A percentile compares a stretch with the other conserved stretches of the same genome.
Conservation (phyloP, 2,329 filamentous ascomycete genomes). For the Furcasterigmium furcatum region DNA sequence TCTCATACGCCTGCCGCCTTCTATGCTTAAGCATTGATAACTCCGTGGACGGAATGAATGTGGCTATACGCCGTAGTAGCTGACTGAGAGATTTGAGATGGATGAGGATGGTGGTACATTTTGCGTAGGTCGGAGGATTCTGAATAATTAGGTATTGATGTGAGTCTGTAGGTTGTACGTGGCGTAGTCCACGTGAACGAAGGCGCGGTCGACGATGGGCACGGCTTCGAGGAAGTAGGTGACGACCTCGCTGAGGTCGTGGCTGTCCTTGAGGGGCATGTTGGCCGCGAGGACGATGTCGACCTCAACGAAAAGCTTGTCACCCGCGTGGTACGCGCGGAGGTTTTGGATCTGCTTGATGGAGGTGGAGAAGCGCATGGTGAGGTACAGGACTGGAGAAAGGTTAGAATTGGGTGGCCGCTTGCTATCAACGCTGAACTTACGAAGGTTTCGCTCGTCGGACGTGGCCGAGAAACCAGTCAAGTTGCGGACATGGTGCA, state of each 20-base stretch:
- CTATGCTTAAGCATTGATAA: too few species aligned
- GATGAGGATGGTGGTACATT: not conserved
- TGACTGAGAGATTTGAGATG: too few species aligned
- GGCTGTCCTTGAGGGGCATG: slow-evolving; percentile 73
- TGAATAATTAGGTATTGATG: slow-evolving; percentile 40
- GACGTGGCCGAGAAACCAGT: slow-evolving; percentile 76
- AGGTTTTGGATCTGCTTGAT: slow-evolving; percentile 84
- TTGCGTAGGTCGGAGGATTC: not conserved
- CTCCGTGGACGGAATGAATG: too few species aligned
- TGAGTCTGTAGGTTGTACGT: slow-evolving; percentile 61
- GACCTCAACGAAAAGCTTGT: slow-evolving; percentile 78
- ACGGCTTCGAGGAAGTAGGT: slow-evolving; percentile 85
- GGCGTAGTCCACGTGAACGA: slow-evolving; percentile 65
- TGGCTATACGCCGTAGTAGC: too few species aligned
- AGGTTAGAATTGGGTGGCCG: not conserved
- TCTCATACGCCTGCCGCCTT: too few species aligned
- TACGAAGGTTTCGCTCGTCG: slow-evolving; percentile 73
- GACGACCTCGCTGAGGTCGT: slow-evolving; percentile 74
- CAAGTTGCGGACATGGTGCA: slow-evolving; percentile 76
- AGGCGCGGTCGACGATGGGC: slow-evolving; percentile 71
- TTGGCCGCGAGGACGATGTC: slow-evolving; percentile 80
- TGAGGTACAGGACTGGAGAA: slow-evolving; percentile 69
- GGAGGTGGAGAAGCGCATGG: slow-evolving; percentile 87
- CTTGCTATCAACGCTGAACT: slow-evolving; percentile 9
- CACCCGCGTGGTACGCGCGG: slow-evolving; percentile 80